These are phyloP conservation scores for Margaritispora aquatica DNA, from an alignment of 495 filamentous ascomycete genomes.

Conservation along the genomic window DNA sequence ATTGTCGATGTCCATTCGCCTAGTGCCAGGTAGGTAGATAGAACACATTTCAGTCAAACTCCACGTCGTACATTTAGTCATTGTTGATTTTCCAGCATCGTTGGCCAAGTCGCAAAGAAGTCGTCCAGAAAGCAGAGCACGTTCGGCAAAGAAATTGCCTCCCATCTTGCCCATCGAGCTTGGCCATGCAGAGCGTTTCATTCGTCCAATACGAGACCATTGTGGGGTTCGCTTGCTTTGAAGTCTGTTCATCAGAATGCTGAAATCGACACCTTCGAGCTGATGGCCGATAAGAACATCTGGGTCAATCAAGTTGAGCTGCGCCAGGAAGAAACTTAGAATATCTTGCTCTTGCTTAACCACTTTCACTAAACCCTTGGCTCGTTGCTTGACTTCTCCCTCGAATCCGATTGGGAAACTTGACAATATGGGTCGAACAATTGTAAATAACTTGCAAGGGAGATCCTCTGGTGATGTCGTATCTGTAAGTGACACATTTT, in stretches of 20 bases:
- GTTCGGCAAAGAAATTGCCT: slow-evolving; percentile 85
- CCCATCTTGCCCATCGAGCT: slow-evolving; percentile 77
- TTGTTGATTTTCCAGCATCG: slow-evolving; percentile 94
- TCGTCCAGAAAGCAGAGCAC: slow-evolving; percentile 82
- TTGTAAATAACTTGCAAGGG: slow-evolving; percentile 82
- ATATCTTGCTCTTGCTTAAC: slow-evolving; percentile 78
- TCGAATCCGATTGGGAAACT: slow-evolving; percentile 85
- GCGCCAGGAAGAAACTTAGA: slow-evolving; percentile 78
- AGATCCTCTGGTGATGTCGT: slow-evolving; percentile 83
- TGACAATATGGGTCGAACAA: slow-evolving; percentile 73
- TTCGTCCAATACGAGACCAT: slow-evolving; percentile 86
- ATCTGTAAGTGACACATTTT: slow-evolving; percentile 80
- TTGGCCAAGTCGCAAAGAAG: slow-evolving; percentile 92
- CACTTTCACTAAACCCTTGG: slow-evolving; percentile 63
- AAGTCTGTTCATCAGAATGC: slow-evolving; percentile 79
- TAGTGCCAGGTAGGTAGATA: slow-evolving; percentile 62
- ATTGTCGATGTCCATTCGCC: slow-evolving; percentile 78
- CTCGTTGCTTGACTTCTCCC: slow-evolving; percentile 52
- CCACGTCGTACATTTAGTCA: slow-evolving; percentile 97
- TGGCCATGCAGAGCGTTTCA: slow-evolving; percentile 83
- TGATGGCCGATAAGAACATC: slow-evolving; percentile 95
- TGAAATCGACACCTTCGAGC: slow-evolving; percentile 93
- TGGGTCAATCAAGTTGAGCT: slow-evolving; percentile 81
- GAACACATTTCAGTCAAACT: slow-evolving; percentile 95
- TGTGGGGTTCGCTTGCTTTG: slow-evolving; percentile 84